Percentiles rank a stretch among this genome's conserved stretches.
These are phyloP conservation scores for Xylaria hypoxylon DNA, from an alignment of 2,329 filamentous ascomycete species.

Conservation along the genomic window DNA sequence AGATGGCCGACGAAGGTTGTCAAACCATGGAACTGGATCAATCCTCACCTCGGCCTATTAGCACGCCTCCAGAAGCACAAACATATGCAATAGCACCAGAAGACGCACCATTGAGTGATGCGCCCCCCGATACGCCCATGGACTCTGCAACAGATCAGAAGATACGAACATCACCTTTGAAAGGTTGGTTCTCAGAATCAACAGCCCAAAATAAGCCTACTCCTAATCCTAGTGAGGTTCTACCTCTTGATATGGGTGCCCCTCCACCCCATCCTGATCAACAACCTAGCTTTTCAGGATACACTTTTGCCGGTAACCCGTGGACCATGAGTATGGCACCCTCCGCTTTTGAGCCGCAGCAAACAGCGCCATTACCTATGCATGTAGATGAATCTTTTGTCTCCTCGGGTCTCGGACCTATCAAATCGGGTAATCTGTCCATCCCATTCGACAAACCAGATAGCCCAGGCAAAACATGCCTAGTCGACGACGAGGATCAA, in stretches of 20 bases:
- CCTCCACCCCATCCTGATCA: constrained; percentile 3
- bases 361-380: background rate
- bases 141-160: constrained; percentile 1
- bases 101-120: background rate
- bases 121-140: background rate
- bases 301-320: constrained; percentile 1
- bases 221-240: background rate
- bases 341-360: constrained; percentile 5
- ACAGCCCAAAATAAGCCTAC: background rate
- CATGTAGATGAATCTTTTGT: constrained; percentile 18
- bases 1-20: constrained; percentile 55
- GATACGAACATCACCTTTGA: background rate
- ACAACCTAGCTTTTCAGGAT: constrained; percentile 1
- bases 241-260: background rate
- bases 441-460: constrained; percentile 10
- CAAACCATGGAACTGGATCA: constrained; percentile 55
- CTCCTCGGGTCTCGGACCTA: constrained; percentile 5
- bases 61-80: constrained; percentile 24
- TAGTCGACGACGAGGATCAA: background rate
- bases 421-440: background rate
- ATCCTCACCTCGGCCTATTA: constrained; percentile 32
- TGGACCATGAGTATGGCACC: constrained; percentile 6
- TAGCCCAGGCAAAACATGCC: background rate
- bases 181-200: background rate
- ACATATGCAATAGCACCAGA: background rate